Evolutionary conservation across 306 rosid genomes (phyloP).

Genomic region (Cicer chorassanicum): DNA sequence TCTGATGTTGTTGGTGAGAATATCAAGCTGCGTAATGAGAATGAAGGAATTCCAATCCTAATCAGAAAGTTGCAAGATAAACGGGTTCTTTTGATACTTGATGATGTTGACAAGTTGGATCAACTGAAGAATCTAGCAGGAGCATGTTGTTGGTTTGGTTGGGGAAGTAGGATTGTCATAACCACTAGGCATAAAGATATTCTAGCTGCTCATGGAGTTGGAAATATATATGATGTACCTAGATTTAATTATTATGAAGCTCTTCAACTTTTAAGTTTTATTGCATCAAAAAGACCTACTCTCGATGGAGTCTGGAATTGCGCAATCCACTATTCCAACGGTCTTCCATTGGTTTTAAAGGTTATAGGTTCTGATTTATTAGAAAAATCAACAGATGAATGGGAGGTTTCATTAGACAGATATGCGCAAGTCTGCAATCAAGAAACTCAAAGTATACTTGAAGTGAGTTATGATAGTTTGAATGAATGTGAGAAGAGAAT

Average conservation of each 20-base stretch:
- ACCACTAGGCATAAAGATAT: conserved; percentile 11
- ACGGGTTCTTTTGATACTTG: conserved; percentile 19
- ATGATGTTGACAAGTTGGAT: conserved; percentile 11
- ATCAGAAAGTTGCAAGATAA: not conserved
- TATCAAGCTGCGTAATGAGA: conserved; percentile 6
- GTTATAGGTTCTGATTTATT: not conserved
- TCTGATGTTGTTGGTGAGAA: not conserved
- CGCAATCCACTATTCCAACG: not conserved
- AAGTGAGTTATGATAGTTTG: conserved; percentile 11
- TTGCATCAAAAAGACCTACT: not conserved
- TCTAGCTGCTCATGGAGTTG: conserved; percentile 10
- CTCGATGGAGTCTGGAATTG: not conserved
- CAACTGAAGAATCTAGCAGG: conserved; percentile 10
- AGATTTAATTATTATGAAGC: not conserved
- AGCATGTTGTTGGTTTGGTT: not conserved
- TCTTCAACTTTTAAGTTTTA: not conserved
- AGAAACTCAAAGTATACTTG: conserved; percentile 15
- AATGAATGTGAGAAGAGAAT: not conserved
- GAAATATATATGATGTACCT: conserved; percentile 17
- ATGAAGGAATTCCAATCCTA: not conserved
- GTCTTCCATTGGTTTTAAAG: conserved; percentile 7
- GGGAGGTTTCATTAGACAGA: conserved; percentile 7
- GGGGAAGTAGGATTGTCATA: conserved; percentile 11
- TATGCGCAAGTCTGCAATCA: not conserved
- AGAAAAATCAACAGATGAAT: conserved; percentile 7